Evolutionary conservation across 257 asterid species (phyloP).

Genomic region (Solanum etuberosum): DNA sequence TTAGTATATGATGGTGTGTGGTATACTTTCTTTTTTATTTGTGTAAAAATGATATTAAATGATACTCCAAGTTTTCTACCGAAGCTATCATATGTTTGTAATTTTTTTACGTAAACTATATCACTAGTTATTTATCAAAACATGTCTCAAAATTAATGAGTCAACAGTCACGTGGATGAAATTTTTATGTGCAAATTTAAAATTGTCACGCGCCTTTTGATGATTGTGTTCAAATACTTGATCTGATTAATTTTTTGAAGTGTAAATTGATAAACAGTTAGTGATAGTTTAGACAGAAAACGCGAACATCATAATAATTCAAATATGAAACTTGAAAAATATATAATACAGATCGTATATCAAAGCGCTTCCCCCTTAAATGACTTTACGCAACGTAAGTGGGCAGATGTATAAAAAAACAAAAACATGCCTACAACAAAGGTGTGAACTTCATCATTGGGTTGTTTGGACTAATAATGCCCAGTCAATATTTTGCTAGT

Average conservation of each 20-base stretch:
- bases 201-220: not conserved
- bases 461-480: conserved; percentile 13
- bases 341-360: not conserved
- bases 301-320: not conserved
- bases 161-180: not conserved
- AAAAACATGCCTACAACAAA: conserved; percentile 18
- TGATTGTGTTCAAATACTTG: not conserved
- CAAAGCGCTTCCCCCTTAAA: not conserved
- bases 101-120: not conserved
- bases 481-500: not conserved
- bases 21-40: not conserved
- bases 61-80: not conserved
- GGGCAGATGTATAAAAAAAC: conserved; percentile 6
- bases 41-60: not conserved
- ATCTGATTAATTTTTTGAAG: fast-evolving
- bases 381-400: not conserved
- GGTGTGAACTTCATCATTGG: conserved; percentile 30
- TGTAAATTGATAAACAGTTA: not conserved
- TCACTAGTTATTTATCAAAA: not conserved
- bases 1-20: not conserved
- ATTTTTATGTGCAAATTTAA: not conserved
- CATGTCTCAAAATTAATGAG: not conserved
- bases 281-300: not conserved
- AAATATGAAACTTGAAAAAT: not conserved
- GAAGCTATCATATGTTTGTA: not conserved